A percentile compares a stretch with the other conserved stretches of the same genome.
These are phyloP conservation scores for Cubamyces lactineus DNA, from an alignment of 768 basidiomycete genomes.

Conservation along the genomic window DNA sequence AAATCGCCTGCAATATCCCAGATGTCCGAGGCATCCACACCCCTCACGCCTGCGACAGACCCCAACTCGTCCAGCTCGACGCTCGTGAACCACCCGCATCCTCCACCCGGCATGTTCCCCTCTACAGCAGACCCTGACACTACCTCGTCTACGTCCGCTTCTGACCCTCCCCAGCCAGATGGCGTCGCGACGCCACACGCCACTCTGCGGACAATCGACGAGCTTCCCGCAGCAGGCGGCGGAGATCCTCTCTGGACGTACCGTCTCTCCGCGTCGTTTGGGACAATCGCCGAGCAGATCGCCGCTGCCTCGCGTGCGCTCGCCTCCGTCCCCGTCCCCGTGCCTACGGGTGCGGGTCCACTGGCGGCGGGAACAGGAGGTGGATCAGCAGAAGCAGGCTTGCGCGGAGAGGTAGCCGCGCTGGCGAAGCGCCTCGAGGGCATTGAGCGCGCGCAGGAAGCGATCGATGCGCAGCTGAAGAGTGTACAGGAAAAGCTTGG, in stretches of 20 bases:
- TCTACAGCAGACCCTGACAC: conserved; percentile 8
- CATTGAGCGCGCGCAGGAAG: conserved; percentile 40
- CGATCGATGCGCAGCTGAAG: conserved; percentile 38
- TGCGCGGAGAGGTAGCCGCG: conserved; percentile 19
- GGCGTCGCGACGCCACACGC: neutral
- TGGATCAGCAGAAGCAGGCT: conserved; percentile 10
- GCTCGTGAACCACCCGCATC: conserved; percentile 22
- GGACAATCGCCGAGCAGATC: conserved; percentile 45
- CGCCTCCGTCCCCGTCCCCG: conserved; percentile 30
- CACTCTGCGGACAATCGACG: neutral
- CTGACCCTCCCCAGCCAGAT: conserved; percentile 1
- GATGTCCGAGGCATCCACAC: conserved; percentile 5
- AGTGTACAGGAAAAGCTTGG: conserved; percentile 34
- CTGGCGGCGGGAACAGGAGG: neutral
- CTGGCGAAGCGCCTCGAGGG: conserved; percentile 35
- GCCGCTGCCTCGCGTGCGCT: conserved; percentile 44
- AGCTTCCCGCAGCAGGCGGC: neutral
- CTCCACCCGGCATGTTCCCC: conserved; percentile 3
- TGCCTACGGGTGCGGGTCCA: conserved; percentile 5
- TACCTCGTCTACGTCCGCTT: conserved; percentile 22
- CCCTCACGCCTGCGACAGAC: conserved; percentile 30
- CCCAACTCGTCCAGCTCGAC: conserved; percentile 27
- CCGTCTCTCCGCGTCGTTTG: conserved; percentile 42
- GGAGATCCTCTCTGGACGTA: conserved; percentile 34
- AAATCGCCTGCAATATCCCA: too few relatives aligned